Evolutionary conservation across 2,329 filamentous ascomycete genomes (phyloP).

Genomic region (Cytospora piceicola): DNA sequence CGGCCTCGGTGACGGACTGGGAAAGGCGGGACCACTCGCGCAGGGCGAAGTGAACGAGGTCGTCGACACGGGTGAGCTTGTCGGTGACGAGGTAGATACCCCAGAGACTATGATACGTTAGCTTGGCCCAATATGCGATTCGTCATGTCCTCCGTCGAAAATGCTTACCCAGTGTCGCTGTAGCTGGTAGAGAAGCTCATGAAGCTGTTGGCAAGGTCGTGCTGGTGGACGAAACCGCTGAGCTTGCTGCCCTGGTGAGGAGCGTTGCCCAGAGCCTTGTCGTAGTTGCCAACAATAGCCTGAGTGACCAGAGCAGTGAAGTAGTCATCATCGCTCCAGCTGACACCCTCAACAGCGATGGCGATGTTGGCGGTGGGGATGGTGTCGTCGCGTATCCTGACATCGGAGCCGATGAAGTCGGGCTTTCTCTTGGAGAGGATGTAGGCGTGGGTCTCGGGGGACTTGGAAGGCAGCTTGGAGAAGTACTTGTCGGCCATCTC

Average conservation of each 20-base stretch:
- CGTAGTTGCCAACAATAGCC: conserved; percentile 99
- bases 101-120: conserved; percentile 75
- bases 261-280: conserved; percentile 97
- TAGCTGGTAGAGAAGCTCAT: conserved; percentile 99
- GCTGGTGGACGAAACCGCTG: conserved; percentile 89
- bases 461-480: conserved; percentile 73
- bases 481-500: conserved; percentile 98
- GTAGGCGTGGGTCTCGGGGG: conserved; percentile 74
- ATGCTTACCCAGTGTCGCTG: conserved; percentile 93
- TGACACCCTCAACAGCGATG: conserved; percentile 97
- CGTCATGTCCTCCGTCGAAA: conserved; percentile 26
- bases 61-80: conserved; percentile 83
- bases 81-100: conserved; percentile 98
- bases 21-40: conserved; percentile 97
- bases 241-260: conserved; percentile 98
- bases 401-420: conserved; percentile 95
- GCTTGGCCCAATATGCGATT: conserved; percentile 19
- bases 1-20: conserved; percentile 82
- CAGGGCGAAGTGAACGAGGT: conserved; percentile 97
- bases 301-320: conserved; percentile 97
- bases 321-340: conserved; percentile 99
- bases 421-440: conserved; percentile 83
- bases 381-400: conserved; percentile 93
- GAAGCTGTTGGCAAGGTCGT: conserved; percentile 98
- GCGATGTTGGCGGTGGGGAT: conserved; percentile 97